A percentile compares a stretch with the other conserved stretches of the same genome.
Evolutionary conservation across 306 rosid genomes (phyloP).

Genomic region (Cucurbita ficifolia): DNA sequence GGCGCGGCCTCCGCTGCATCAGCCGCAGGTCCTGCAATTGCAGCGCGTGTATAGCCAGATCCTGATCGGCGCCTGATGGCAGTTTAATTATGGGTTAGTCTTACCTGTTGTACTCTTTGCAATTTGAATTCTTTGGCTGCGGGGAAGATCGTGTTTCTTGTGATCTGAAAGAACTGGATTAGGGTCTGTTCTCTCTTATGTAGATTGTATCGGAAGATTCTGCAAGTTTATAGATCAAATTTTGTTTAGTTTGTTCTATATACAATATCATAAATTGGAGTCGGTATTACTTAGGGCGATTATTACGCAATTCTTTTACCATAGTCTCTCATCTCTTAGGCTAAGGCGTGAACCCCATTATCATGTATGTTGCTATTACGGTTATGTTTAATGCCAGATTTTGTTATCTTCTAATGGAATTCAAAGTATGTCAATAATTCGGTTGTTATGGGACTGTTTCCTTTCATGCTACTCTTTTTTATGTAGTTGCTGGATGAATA

Average conservation of each 20-base stretch:
- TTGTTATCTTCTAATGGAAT: not conserved
- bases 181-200: slow-evolving; percentile 1
- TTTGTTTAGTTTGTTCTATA: not conserved
- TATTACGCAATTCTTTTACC: slow-evolving; percentile 1
- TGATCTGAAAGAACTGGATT: not conserved
- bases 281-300: not conserved
- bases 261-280: not conserved
- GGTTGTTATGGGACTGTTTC: not conserved
- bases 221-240: not conserved
- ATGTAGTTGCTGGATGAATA: not conserved
- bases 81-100: slow-evolving; percentile 28
- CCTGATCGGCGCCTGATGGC: slow-evolving; percentile 12
- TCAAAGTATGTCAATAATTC: not conserved
- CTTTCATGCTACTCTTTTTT: not conserved
- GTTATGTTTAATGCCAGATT: not conserved
- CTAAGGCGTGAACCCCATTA: not conserved
- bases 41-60: slow-evolving; percentile 39
- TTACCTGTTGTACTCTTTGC: slow-evolving; percentile 5
- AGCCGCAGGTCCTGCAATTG: slow-evolving; percentile 37
- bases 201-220: slow-evolving; percentile 15
- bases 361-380: not conserved
- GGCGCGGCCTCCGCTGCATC: slow-evolving; percentile 57
- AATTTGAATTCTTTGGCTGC: not conserved
- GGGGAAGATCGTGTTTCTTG: not conserved
- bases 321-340: not conserved